Evolutionary conservation across 139 green algal species (phyloP).

Genomic region (Bryopsis sp.): DNA sequence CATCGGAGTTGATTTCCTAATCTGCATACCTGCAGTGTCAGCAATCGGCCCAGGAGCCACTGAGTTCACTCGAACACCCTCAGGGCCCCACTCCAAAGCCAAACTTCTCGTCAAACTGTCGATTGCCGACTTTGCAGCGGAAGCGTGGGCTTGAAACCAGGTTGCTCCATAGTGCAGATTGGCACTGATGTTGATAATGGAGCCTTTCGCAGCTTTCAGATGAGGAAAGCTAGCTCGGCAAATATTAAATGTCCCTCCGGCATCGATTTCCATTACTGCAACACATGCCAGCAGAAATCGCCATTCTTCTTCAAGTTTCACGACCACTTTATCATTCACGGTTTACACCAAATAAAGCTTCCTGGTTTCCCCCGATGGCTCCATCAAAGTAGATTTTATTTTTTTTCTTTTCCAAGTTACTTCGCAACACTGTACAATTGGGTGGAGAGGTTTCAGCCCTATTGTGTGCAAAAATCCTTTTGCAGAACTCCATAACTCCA

Average conservation of each 20-base stretch:
- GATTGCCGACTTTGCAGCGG: slow-evolving; percentile 80
- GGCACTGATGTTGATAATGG: slow-evolving; percentile 90
- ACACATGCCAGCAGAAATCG: too few species aligned
- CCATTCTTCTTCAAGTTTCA: too few species aligned
- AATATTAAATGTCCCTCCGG: slow-evolving; percentile 86
- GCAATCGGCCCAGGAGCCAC: slow-evolving; percentile 86
- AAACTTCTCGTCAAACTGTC: slow-evolving; percentile 84
- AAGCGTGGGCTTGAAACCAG: slow-evolving; percentile 84
- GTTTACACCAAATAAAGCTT: neutral
- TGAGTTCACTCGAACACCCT: slow-evolving; percentile 73
- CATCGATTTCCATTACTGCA: slow-evolving; percentile 93
- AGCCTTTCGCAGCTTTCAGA: slow-evolving; percentile 29
- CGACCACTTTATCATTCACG: too few species aligned
- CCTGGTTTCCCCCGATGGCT: too few species aligned
- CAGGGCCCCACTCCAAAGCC: slow-evolving; percentile 85
- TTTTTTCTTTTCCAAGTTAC: too few species aligned
- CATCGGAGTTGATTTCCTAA: neutral
- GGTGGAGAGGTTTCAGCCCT: too few species aligned
- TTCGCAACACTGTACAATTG: too few species aligned
- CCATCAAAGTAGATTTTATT: too few species aligned
- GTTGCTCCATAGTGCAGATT: slow-evolving; percentile 93
- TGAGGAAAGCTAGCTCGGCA: slow-evolving; percentile 56
- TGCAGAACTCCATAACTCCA: too few species aligned
- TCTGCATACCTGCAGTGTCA: slow-evolving; percentile 59
- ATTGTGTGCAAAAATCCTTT: too few species aligned